phyloP scores from a whole-genome alignment of 441 rosid genomes.

The Gossypium schwendimanii region DNA sequence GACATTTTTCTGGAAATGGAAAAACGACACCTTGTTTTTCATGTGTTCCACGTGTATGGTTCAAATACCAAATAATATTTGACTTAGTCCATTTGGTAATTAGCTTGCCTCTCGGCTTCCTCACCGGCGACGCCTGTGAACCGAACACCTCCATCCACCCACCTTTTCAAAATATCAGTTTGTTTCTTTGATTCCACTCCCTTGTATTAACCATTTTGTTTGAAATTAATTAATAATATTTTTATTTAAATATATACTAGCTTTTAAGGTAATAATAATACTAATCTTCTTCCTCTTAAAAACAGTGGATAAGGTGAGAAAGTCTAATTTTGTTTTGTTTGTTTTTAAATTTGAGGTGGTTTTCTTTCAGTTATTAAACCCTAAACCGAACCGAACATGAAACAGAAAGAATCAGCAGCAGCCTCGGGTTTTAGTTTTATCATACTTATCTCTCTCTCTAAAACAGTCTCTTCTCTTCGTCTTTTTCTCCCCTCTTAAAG shows the following conservation, averaged over 20 bases:
- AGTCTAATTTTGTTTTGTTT: background rate
- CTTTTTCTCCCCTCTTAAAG: background rate
- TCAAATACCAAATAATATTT: conserved; percentile 3
- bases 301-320: background rate
- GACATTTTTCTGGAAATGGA: background rate
- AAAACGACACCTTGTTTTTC: conserved; percentile 9
- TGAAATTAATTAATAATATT: background rate
- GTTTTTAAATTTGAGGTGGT: background rate
- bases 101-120: background rate
- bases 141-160: background rate
- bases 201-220: background rate
- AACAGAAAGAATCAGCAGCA: background rate
- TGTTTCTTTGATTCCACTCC: background rate
- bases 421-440: background rate
- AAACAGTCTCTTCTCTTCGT: background rate
- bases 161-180: background rate
- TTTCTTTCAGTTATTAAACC: background rate
- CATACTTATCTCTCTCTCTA: background rate
- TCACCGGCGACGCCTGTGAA: background rate
- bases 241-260: background rate
- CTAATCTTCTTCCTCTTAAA: background rate
- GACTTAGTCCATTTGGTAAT: conserved; percentile 28
- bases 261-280: background rate
- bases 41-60: conserved; percentile 26
- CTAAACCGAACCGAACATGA: background rate